phyloP scores from a whole-genome alignment of 352 stramenopile species.

The Phytophthora pluvialis region DNA sequence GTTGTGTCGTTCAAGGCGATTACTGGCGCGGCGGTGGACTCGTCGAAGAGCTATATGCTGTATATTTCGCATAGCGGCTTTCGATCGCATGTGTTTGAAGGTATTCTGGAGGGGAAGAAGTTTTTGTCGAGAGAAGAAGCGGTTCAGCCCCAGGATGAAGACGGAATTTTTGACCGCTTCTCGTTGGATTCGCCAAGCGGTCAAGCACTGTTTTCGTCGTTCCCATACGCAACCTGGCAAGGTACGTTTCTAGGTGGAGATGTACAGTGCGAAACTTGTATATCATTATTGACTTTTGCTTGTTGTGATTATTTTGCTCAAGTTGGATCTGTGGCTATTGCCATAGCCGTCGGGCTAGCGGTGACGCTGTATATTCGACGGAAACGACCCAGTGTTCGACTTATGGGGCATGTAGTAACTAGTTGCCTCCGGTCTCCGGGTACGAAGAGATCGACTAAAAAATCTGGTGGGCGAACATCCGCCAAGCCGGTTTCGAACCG shows the following conservation, averaged over 20 bases:
- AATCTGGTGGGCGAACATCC: conserved; percentile 15
- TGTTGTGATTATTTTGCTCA: neutral
- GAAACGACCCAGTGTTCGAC: conserved; percentile 35
- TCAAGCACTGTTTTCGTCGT: conserved; percentile 41
- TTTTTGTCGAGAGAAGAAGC: conserved; percentile 44
- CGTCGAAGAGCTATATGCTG: conserved; percentile 43
- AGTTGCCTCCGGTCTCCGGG: conserved; percentile 20
- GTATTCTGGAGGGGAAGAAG: conserved; percentile 43
- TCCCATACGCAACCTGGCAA: conserved; percentile 64
- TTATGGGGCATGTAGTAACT: conserved; percentile 27
- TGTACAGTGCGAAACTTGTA: neutral
- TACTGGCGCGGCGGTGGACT: conserved; percentile 28
- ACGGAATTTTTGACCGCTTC: conserved; percentile 43
- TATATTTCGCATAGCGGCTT: conserved; percentile 76
- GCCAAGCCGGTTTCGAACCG: conserved; percentile 34
- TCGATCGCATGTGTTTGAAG: conserved; percentile 59
- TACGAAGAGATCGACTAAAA: conserved; percentile 8
- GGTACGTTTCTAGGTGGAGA: conserved; percentile 28
- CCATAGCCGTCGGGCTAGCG: conserved; percentile 51
- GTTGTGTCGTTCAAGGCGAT: conserved; percentile 44
- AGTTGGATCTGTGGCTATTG: conserved; percentile 64
- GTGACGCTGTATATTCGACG: conserved; percentile 61
- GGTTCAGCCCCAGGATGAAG: conserved; percentile 34
- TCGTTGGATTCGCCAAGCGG: conserved; percentile 32
- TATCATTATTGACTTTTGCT: neutral